Conservation (phyloP, 108 stramenopile genomes). For the Skeletonema menzelii region DNA sequence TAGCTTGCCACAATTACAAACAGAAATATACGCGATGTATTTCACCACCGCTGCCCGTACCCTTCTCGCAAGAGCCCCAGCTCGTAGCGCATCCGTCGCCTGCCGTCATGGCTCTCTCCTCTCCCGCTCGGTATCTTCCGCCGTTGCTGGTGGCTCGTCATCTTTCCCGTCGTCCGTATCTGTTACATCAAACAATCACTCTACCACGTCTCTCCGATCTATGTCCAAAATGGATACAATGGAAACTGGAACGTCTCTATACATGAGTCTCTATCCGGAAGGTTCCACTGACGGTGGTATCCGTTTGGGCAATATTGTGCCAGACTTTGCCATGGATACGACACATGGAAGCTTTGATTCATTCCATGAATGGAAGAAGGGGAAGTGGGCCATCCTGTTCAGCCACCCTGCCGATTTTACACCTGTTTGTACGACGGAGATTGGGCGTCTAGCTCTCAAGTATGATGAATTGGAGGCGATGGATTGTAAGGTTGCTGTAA, state of each 20-base stretch:
- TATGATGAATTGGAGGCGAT: slow-evolving; percentile 56
- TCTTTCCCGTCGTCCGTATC: not conserved
- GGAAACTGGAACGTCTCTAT: slow-evolving; percentile 51
- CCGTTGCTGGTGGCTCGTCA: not conserved
- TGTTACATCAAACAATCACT: too few species aligned
- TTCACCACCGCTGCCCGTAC: not conserved
- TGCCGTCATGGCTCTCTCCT: not conserved
- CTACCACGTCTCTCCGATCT: not conserved
- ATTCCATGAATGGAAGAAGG: slow-evolving; percentile 81
- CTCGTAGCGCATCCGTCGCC: not conserved
- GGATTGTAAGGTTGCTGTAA: slow-evolving; percentile 58
- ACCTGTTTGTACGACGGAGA: slow-evolving; percentile 89
- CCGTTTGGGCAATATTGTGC: slow-evolving; percentile 66
- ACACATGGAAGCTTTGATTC: slow-evolving; percentile 58
- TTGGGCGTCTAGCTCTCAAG: slow-evolving; percentile 70
- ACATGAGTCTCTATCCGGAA: slow-evolving; percentile 66
- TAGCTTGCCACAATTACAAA: not conserved
- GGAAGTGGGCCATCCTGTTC: slow-evolving; percentile 82
- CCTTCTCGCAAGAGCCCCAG: slow-evolving; percentile 3
- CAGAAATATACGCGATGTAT: not conserved
- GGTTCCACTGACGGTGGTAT: slow-evolving; percentile 57
- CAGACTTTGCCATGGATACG: slow-evolving; percentile 66
- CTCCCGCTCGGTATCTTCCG: not conserved
- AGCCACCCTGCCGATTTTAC: slow-evolving; percentile 85
- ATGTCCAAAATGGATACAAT: slow-evolving; percentile 24